Base-by-base conservation (phyloP, 2,329 filamentous ascomycete species). In the Emergomyces orientalis region DNA sequence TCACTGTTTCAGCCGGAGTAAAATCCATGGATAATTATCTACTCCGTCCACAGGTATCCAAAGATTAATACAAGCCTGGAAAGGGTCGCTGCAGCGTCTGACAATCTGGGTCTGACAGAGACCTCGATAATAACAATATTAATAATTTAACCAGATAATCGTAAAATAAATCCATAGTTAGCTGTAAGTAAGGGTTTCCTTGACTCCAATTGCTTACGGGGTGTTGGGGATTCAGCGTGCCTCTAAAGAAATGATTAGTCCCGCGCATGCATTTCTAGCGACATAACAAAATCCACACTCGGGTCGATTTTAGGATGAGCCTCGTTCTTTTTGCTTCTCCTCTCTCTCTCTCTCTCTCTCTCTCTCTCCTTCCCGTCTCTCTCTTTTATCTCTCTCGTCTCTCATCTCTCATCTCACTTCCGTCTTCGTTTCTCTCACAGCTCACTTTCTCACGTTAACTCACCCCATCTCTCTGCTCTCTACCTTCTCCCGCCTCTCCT, bases 1-100 rank as follows among this genome's bases (percentile, higher is more conserved):
- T 58, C 56, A 45, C 56, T 9, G 56, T 45, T 58, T 45, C 41
- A 45, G 55, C 55, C 37, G 37, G n/a, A 43, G n/a, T 30, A 58
- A 41, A 43, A n/a, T n/a, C n/a, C n/a, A n/a, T n/a, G n/a, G n/a
- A n/a, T n/a, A n/a, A n/a, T n/a, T n/a, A n/a, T n/a, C n/a, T n/a
- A n/a, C n/a, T n/a, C n/a, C n/a, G n/a, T n/a, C n/a, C n/a, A n/a
- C n/a, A n/a, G n/a, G n/a, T n/a, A n/a, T n/a, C n/a, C n/a, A 37
- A 9, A 37, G 34, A 37, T 37, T 37, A 9, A 37, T 37, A 6
- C 5, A n/a, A n/a, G n/a, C 49, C 49, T 32, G 25, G 49, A 25
- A 54, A 32, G 52, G 39, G 25, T 43, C 19, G n/a, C 56, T 58
- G 37, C 56, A 45, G 39, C 25, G 22, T 45, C 56, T 58, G 37